Conservation (phyloP, 306 rosid species). For the Cucurbita argyrosperma region DNA sequence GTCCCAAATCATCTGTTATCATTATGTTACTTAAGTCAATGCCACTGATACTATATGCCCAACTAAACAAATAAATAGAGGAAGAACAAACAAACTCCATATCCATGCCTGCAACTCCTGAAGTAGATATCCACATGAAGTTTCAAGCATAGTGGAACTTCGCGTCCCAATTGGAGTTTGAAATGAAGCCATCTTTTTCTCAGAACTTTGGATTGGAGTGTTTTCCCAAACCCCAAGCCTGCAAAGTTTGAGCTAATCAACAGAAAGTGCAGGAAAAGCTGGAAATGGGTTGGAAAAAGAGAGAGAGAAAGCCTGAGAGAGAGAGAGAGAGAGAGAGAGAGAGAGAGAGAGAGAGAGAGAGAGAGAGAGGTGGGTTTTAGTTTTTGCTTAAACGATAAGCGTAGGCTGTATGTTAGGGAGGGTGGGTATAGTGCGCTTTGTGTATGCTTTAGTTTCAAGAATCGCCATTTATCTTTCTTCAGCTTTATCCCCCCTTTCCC, state of each 20-base stretch:
- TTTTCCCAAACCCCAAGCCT: constrained; percentile 10
- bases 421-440: constrained; percentile 19
- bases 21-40: constrained; percentile 1
- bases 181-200: constrained; percentile 46
- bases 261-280: constrained; percentile 18
- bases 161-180: constrained; percentile 61
- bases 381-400: constrained; percentile 91
- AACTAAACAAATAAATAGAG: background rate
- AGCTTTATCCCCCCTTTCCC: constrained; percentile 20
- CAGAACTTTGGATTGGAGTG: background rate
- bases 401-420: constrained; percentile 20
- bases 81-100: constrained; percentile 4
- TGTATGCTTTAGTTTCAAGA: constrained; percentile 70
- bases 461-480: constrained; percentile 22
- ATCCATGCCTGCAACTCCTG: constrained; percentile 82
- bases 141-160: constrained; percentile 57
- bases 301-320: background rate
- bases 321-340: constrained; percentile 5
- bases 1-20: constrained; percentile 79
- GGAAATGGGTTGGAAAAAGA: constrained; percentile 6
- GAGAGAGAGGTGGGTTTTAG: constrained; percentile 27
- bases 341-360: background rate
- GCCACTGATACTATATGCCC: background rate
- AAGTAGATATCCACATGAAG: constrained; percentile 81
- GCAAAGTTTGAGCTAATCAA: constrained; percentile 20